Evolutionary conservation across 2,329 filamentous ascomycete genomes (phyloP).

Genomic region (Fusarium beomiforme): DNA sequence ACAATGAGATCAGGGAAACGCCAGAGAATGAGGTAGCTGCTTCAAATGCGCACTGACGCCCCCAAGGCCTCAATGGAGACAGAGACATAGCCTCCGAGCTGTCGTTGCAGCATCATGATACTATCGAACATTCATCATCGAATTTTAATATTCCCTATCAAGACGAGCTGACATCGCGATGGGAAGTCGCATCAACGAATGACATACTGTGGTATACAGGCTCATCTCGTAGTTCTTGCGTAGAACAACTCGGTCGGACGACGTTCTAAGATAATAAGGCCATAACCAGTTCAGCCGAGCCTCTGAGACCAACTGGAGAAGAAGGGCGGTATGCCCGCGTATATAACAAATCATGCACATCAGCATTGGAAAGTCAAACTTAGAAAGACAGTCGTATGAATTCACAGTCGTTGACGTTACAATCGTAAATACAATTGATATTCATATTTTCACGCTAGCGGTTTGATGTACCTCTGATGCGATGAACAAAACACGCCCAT

Average conservation of each 20-base stretch:
- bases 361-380: neutral
- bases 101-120: neutral
- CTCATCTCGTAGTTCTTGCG: conserved; percentile 31
- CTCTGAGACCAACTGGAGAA: neutral
- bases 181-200: conserved; percentile 12
- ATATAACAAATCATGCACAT: neutral
- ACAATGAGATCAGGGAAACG: conserved; percentile 53
- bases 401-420: neutral
- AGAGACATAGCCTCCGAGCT: neutral
- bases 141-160: conserved; percentile 16
- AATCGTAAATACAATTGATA: neutral
- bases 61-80: neutral
- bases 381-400: neutral
- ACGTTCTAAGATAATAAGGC: conserved; percentile 26
- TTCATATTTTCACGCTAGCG: neutral
- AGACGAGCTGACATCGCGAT: conserved; percentile 30
- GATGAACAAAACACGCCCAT: neutral
- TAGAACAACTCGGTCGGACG: conserved; percentile 37
- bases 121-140: neutral
- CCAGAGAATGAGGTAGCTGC: conserved; percentile 21
- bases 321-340: neutral
- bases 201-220: neutral
- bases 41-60: conserved; percentile 31
- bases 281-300: neutral
- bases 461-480: neutral